Evolutionary conservation across 2,329 filamentous ascomycete genomes (phyloP).

Genomic region (Didymellaceae sp.): DNA sequence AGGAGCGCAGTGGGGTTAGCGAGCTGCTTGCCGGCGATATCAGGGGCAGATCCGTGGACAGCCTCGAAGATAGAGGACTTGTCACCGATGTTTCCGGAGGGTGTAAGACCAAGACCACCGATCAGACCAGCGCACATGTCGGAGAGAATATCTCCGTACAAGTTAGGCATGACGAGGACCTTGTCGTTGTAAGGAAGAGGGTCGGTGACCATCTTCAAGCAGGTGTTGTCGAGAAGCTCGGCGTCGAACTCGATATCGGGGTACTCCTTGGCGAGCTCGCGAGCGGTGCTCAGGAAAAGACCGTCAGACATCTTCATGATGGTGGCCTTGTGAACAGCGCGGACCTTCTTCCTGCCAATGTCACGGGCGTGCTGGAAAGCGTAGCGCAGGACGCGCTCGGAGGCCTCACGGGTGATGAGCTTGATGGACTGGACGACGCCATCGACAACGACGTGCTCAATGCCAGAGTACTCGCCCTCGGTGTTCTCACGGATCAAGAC

Average conservation of each 20-base stretch:
- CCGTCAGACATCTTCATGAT: slow-evolving; percentile 99
- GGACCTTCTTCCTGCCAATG: slow-evolving; percentile 94
- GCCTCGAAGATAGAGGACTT: slow-evolving; percentile 99
- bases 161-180: slow-evolving; percentile 95
- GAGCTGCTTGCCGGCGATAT: slow-evolving; percentile 94
- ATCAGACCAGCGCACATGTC: slow-evolving; percentile 99
- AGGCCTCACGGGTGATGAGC: slow-evolving; percentile 95
- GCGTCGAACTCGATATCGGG: slow-evolving; percentile 95
- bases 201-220: slow-evolving; percentile 98
- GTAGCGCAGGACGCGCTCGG: slow-evolving; percentile 93
- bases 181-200: slow-evolving; percentile 98
- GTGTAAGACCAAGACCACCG: slow-evolving; percentile 94
- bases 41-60: slow-evolving; percentile 95
- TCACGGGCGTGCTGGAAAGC: slow-evolving; percentile 97
- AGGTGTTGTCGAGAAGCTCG: slow-evolving; percentile 98
- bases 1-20: slow-evolving; percentile 97
- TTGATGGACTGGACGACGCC: slow-evolving; percentile 99
- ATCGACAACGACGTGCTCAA: slow-evolving; percentile 97
- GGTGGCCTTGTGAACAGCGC: slow-evolving; percentile 98
- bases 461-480: slow-evolving; percentile 98
- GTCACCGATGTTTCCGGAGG: slow-evolving; percentile 98
- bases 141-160: slow-evolving; percentile 99
- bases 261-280: slow-evolving; percentile 91
- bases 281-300: slow-evolving; percentile 89
- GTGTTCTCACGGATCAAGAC: slow-evolving; percentile 99